Conservation (phyloP, 805 yeast species). For the Candida dajiaensis region DNA sequence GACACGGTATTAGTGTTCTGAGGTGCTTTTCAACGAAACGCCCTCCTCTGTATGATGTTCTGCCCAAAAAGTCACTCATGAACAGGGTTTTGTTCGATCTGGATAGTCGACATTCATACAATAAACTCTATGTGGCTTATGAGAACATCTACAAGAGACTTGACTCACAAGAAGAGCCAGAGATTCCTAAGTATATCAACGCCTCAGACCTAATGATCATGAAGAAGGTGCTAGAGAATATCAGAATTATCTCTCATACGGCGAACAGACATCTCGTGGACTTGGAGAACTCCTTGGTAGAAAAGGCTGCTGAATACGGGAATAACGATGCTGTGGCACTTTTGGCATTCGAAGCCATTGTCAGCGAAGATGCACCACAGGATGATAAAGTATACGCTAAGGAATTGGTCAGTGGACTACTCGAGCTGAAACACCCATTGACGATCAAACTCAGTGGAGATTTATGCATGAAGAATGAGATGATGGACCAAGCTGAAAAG, state of each 20-base stretch:
- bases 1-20: background rate
- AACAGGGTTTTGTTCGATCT: slow-evolving; percentile 61
- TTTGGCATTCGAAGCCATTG: slow-evolving; percentile 60
- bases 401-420: slow-evolving; percentile 48
- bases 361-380: slow-evolving; percentile 29
- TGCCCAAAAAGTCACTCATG: slow-evolving; percentile 54
- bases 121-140: slow-evolving; percentile 48
- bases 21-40: slow-evolving; percentile 17
- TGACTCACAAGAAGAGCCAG: slow-evolving; percentile 24
- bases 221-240: slow-evolving; percentile 58
- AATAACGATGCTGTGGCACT: slow-evolving; percentile 75
- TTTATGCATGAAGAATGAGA: slow-evolving; percentile 47
- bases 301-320: slow-evolving; percentile 79
- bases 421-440: slow-evolving; percentile 60
- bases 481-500: slow-evolving; percentile 46
- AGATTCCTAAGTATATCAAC: slow-evolving; percentile 40
- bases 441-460: slow-evolving; percentile 79
- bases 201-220: slow-evolving; percentile 61
- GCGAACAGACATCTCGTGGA: slow-evolving; percentile 49
- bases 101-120: slow-evolving; percentile 50
- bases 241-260: slow-evolving; percentile 55
- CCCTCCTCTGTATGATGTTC: slow-evolving; percentile 38
- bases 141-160: slow-evolving; percentile 43
- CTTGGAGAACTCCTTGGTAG: slow-evolving; percentile 70
- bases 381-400: slow-evolving; percentile 65